Evolutionary conservation across 1,139 yeast species (phyloP), one percentile per base, ranked within the genome.

Genomic region (Suhomyces bolitotheri): DNA sequence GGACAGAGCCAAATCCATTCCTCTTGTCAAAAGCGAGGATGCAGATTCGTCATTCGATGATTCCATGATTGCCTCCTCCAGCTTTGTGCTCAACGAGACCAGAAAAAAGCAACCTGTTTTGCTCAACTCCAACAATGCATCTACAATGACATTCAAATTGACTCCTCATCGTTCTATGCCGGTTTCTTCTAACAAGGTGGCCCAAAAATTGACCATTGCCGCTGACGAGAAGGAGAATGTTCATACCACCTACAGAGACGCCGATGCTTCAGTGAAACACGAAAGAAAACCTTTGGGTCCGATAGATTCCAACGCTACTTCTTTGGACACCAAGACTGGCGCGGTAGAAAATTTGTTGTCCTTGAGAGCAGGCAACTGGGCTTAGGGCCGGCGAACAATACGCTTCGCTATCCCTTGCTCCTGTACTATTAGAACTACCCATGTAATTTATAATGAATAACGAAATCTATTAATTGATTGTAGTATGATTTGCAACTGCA

Each of bases 61-160:
- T 37, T 54, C 50, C 38, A 51, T 47, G 54, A 52, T 46, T 13
- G 21, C 19, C 21, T 43, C 43, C 27, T 39, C 56, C 16, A 46
- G 47, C 22, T 49, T 60, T 39, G 64, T 62, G 13, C 50, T 63
- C 34, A 61, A 54, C 41, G 61, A 61, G 46, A 66, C 71, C 22
- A 63, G 58, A 37, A 70, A 67, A 47, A 68, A 65, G 48, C 73
- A 64, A 40, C 72, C 71, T 15, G 45, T 43, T 11, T 53, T 56
- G 22, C 54, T 66, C 30, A 67, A 66, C 46, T 62, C 66, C 10
- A 46, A 45, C 19, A 54, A 46, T 25, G 53, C 64, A 22, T 56
- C 60, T 7, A 64, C 68, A 22, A 66, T 62, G 68, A 69, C 74
- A 4, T 69, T 69, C 51, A 69, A 67, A 44, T 60, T 70, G 49